Conservation (phyloP, 352 stramenopile genomes). For the Pythium rhizo-oryzae region DNA sequence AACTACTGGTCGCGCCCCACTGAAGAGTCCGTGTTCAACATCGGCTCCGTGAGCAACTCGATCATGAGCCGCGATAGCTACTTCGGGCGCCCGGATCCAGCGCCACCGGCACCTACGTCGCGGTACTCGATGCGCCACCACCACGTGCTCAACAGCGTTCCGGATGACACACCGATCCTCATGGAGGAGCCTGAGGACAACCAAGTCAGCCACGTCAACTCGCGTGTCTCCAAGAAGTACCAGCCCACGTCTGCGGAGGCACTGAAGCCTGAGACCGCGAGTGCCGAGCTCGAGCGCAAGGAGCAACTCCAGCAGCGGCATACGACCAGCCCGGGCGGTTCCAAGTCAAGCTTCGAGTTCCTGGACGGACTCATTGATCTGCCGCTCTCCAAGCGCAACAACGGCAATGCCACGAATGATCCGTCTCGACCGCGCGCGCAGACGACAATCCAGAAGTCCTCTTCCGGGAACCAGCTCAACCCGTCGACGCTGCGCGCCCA, state of each 20-base stretch:
- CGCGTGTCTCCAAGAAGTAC: slow-evolving; percentile 2
- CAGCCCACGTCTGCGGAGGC: neutral
- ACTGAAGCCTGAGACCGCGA: neutral
- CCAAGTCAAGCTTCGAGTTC: slow-evolving; percentile 26
- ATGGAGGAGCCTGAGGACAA: slow-evolving; percentile 29
- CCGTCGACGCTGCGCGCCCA: slow-evolving; percentile 23
- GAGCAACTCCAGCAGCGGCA: neutral
- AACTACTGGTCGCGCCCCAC: slow-evolving; percentile 23
- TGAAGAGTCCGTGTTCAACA: slow-evolving; percentile 28
- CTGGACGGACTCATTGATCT: slow-evolving; percentile 25
- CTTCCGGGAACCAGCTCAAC: slow-evolving; percentile 11
- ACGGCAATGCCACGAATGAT: slow-evolving; percentile 9
- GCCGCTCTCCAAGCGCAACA: neutral
- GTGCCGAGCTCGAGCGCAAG: neutral
- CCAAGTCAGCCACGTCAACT: slow-evolving; percentile 27
- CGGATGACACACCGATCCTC: slow-evolving; percentile 18
- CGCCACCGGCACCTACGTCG: neutral
- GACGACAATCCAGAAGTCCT: slow-evolving; percentile 17
- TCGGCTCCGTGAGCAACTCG: slow-evolving; percentile 25
- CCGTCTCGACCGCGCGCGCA: slow-evolving; percentile 15
- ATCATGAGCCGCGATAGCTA: slow-evolving; percentile 28
- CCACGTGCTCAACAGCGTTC: slow-evolving; percentile 9
- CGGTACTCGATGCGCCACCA: slow-evolving; percentile 18
- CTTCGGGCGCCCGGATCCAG: slow-evolving; percentile 20
- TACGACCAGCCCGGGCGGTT: neutral